A percentile compares a stretch with the other conserved stretches of the same genome.
Evolutionary conservation across 1,139 yeast species (phyloP).

Genomic region (Zygotorulaspora mrakii): DNA sequence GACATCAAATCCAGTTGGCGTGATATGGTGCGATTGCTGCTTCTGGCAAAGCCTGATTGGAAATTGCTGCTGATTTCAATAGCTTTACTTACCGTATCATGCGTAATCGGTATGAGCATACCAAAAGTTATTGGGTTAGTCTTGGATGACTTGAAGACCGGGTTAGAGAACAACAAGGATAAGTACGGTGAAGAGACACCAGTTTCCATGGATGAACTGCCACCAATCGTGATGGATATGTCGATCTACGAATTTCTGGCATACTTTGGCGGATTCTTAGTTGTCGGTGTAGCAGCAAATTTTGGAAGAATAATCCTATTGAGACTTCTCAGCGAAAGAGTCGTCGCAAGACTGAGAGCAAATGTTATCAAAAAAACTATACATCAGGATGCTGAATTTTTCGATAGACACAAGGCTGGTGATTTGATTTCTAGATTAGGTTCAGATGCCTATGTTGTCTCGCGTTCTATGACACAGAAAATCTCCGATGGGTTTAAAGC

Average conservation of each 20-base stretch:
- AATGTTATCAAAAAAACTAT: constrained; percentile 71
- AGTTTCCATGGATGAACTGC: constrained; percentile 37
- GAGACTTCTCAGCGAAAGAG: constrained; percentile 75
- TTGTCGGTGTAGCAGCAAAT: constrained; percentile 71
- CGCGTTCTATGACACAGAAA: constrained; percentile 82
- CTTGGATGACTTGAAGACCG: constrained; percentile 53
- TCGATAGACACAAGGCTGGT: constrained; percentile 89
- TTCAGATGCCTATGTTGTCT: constrained; percentile 85
- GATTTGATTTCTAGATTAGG: constrained; percentile 86
- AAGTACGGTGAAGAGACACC: constrained; percentile 16
- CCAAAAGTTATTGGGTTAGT: constrained; percentile 83
- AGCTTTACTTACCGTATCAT: constrained; percentile 53
- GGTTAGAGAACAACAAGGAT: constrained; percentile 27
- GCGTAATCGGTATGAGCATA: constrained; percentile 64
- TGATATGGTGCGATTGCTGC: constrained; percentile 49
- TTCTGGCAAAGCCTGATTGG: constrained; percentile 50
- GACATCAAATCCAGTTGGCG: constrained; percentile 36
- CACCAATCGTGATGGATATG: constrained; percentile 44
- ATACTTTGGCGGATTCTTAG: constrained; percentile 52
- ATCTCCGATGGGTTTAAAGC: constrained; percentile 89
- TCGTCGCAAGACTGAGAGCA: constrained; percentile 79
- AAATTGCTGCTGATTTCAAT: constrained; percentile 57
- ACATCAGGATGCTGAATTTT: constrained; percentile 87
- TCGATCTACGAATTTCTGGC: constrained; percentile 48
- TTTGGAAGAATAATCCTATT: constrained; percentile 74